Evolutionary conservation across 768 basidiomycete species (phyloP).

Genomic region (Hirschioporus abietinus): DNA sequence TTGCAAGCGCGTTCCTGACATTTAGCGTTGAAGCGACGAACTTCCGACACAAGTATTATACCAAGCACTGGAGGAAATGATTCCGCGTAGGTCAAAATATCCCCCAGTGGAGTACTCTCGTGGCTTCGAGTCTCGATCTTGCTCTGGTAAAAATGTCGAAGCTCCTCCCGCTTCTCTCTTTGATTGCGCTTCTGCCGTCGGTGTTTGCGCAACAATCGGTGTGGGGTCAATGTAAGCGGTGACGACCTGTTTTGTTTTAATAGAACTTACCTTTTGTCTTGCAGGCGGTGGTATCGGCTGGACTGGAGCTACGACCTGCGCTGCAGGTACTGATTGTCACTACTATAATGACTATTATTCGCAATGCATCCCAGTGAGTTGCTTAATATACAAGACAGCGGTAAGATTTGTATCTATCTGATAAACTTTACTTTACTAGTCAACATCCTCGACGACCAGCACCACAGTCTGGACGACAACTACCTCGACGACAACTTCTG

Average conservation of each 20-base stretch:
- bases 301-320: conserved; percentile 33
- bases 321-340: conserved; percentile 34
- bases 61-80: not conserved
- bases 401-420: not conserved
- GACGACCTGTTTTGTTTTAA: not conserved
- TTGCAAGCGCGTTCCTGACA: not conserved
- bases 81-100: not conserved
- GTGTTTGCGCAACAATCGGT: conserved; percentile 20
- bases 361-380: conserved; percentile 33
- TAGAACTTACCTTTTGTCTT: not conserved
- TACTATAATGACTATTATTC: conserved; percentile 37
- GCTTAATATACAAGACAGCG: not conserved
- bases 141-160: not conserved
- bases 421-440: not conserved
- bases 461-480: not conserved
- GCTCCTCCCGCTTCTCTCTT: not conserved
- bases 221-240: conserved; percentile 24
- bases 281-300: conserved; percentile 32
- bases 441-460: conserved; percentile 1
- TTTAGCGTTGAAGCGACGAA: not conserved
- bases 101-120: not conserved
- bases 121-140: too few relatives aligned
- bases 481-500: not conserved
- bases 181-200: conserved; percentile 16
- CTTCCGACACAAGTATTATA: not conserved